Evolutionary conservation across 139 green algal species (phyloP).

Genomic region (Tetradesmus lagerheimii): DNA sequence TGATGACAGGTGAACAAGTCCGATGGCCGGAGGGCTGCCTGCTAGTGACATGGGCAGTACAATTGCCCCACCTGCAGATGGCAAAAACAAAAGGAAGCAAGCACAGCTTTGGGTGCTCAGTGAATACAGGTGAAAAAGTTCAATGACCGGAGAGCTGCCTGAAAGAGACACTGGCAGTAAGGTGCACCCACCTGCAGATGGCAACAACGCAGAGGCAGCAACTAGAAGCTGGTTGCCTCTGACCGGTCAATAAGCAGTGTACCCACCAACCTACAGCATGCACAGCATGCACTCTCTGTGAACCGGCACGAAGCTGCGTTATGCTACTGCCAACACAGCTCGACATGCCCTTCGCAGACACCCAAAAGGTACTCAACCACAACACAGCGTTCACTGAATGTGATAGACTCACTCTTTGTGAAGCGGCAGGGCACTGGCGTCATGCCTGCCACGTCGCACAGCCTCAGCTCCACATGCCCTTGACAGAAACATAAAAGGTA

Average conservation of each 20-base stretch:
- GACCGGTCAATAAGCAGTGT: too few relatives aligned
- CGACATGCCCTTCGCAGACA: background rate
- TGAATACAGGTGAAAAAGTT: too few relatives aligned
- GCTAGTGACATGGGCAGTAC: constrained; percentile 9
- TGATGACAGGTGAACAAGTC: background rate
- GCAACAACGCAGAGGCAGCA: background rate
- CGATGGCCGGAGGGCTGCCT: constrained; percentile 12
- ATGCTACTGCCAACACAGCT: background rate
- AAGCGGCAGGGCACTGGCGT: background rate
- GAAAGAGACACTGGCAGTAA: background rate
- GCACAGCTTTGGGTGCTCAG: too few relatives aligned
- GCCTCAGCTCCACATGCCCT: constrained; percentile 21
- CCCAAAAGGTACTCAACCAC: too few relatives aligned
- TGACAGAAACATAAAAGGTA: too few relatives aligned
- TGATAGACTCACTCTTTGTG: constrained; percentile 41
- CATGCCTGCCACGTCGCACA: background rate
- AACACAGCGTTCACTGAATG: background rate
- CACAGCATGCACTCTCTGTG: background rate
- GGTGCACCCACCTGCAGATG: background rate
- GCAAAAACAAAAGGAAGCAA: too few relatives aligned
- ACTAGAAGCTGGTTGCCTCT: too few relatives aligned
- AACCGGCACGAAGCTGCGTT: background rate
- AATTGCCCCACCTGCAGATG: constrained; percentile 19
- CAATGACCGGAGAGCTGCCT: background rate
- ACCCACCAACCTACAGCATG: too few relatives aligned